These are phyloP conservation scores for Trichoderma citrinoviride DNA, from an alignment of 2,329 filamentous ascomycete species.

Conservation along the genomic window DNA sequence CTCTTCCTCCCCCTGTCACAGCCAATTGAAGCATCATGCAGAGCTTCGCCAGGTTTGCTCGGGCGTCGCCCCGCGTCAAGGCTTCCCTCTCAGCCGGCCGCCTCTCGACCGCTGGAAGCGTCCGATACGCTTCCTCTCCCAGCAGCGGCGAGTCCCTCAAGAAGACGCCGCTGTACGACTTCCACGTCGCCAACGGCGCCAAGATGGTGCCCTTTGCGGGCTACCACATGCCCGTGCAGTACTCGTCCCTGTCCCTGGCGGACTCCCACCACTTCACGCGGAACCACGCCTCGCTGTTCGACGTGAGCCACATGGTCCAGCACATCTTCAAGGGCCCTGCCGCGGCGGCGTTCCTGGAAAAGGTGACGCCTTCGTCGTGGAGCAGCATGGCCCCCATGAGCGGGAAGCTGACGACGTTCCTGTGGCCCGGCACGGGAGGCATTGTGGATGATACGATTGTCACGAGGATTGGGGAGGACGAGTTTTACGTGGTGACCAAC, in stretches of 20 bases:
- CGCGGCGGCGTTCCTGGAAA: constrained; percentile 77
- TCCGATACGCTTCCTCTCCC: constrained; percentile 32
- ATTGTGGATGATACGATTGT: constrained; percentile 95
- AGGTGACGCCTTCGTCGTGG: constrained; percentile 75
- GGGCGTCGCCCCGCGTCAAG: constrained; percentile 33
- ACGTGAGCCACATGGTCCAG: constrained; percentile 96
- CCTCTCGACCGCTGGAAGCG: constrained; percentile 24
- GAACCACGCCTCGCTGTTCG: constrained; percentile 83
- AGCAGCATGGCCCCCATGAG: constrained; percentile 61
- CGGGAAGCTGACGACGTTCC: constrained; percentile 79
- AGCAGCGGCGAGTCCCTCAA: constrained; percentile 40
- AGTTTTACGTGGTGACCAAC: constrained; percentile 94
- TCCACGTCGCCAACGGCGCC: constrained; percentile 73
- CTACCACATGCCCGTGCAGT: constrained; percentile 90
- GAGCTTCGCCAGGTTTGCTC: constrained; percentile 32
- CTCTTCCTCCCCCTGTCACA: constrained; percentile 1
- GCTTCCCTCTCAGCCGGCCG: constrained; percentile 26
- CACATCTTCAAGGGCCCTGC: constrained; percentile 80
- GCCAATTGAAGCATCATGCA: constrained; percentile 31
- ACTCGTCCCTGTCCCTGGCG: constrained; percentile 70
- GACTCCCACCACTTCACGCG: constrained; percentile 91
- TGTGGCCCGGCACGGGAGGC: constrained; percentile 77
- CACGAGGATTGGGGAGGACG: constrained; percentile 68
- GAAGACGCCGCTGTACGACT: constrained; percentile 73
- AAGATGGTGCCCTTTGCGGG: constrained; percentile 98